phyloP scores from a whole-genome alignment of 371 early-diverging fungal species.

The Mortierella sp. region DNA sequence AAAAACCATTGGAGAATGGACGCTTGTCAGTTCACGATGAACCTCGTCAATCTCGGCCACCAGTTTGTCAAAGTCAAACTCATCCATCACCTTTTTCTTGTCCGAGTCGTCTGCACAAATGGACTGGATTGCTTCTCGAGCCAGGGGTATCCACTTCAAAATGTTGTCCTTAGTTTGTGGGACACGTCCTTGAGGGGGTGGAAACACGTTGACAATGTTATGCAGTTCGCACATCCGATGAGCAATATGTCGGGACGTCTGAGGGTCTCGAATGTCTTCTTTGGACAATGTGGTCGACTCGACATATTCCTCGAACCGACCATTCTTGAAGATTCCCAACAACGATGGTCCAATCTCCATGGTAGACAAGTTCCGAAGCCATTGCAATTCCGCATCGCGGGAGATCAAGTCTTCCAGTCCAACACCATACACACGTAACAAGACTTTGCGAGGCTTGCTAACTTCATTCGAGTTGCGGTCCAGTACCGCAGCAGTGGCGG shows the following conservation, averaged over 20 bases:
- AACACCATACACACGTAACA: conserved; percentile 82
- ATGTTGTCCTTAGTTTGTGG: conserved; percentile 78
- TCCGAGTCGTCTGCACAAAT: conserved; percentile 45
- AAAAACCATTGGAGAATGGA: conserved; percentile 78
- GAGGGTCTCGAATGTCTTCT: conserved; percentile 72
- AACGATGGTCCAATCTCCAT: conserved; percentile 82
- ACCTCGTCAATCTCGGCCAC: conserved; percentile 61
- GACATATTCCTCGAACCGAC: conserved; percentile 88
- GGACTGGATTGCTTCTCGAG: conserved; percentile 44
- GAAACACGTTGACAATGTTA: conserved; percentile 73
- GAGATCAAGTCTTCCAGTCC: conserved; percentile 83
- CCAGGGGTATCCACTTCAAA: conserved; percentile 71
- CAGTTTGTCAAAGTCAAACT: conserved; percentile 58
- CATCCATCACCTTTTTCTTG: conserved; percentile 38
- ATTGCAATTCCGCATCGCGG: conserved; percentile 81
- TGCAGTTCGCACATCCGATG: conserved; percentile 79
- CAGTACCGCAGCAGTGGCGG: background rate
- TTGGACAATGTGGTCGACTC: conserved; percentile 78
- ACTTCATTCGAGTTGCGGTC: background rate
- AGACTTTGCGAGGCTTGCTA: conserved; percentile 57
- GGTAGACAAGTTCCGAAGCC: conserved; percentile 77
- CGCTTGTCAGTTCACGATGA: conserved; percentile 47
- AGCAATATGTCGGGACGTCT: conserved; percentile 80
- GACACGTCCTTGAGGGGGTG: conserved; percentile 55
- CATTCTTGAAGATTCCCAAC: conserved; percentile 89